Percentiles rank a stretch among this genome's conserved stretches.
Conservation (phyloP, 2,329 filamentous ascomycete genomes). For the Neopestalotiopsis sp. region DNA sequence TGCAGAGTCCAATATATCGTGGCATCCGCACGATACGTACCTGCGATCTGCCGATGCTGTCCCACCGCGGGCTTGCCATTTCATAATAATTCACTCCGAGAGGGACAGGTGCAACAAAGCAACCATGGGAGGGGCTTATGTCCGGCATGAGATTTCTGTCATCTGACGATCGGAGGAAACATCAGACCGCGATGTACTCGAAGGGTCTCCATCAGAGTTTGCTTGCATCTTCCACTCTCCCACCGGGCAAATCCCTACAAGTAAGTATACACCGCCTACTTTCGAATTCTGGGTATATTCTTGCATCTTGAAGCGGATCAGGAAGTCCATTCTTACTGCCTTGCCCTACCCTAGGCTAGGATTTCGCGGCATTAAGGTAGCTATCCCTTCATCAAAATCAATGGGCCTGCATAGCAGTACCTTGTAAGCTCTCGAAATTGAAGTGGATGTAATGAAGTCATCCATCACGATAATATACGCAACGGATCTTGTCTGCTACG, state of each 20-base stretch:
- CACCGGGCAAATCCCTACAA: neutral
- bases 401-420: neutral
- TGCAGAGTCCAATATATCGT: slow-evolving; percentile 10
- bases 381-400: neutral
- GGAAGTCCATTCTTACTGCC: neutral
- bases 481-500: neutral
- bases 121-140: neutral
- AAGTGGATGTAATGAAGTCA: neutral
- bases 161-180: slow-evolving; percentile 10
- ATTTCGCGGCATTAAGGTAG: neutral
- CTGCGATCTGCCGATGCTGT: slow-evolving; percentile 17
- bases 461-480: neutral
- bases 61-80: slow-evolving; percentile 1
- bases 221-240: neutral
- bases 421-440: neutral
- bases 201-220: neutral
- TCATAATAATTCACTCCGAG: neutral
- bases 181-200: neutral
- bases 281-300: neutral
- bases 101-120: neutral
- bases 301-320: neutral
- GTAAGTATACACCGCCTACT: neutral
- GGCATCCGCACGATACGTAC: neutral
- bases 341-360: neutral
- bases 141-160: slow-evolving; percentile 12